Conservation (phyloP, 164 flowering plant species). For the Saururus chinensis region DNA sequence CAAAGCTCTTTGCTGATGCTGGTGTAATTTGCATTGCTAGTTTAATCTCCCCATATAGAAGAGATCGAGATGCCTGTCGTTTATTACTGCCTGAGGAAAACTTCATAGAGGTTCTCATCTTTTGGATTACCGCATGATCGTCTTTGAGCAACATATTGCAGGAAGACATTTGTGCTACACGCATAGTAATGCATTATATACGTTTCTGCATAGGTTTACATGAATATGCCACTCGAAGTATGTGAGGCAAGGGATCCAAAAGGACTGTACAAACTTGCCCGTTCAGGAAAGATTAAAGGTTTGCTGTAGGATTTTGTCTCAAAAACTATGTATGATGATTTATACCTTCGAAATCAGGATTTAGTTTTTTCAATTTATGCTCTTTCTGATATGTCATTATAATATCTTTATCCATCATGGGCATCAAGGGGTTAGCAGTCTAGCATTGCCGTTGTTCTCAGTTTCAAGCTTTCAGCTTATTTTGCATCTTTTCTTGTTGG, state of each 20-base stretch:
- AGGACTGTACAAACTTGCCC: constrained; percentile 92
- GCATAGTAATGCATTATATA: not conserved
- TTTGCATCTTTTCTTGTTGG: not conserved
- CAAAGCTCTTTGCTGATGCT: constrained; percentile 94
- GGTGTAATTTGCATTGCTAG: constrained; percentile 95
- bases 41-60: constrained; percentile 87
- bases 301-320: not conserved
- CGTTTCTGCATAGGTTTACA: constrained; percentile 44
- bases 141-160: no score
- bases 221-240: constrained; percentile 78
- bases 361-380: not conserved
- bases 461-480: not conserved
- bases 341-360: not conserved
- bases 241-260: constrained; percentile 94
- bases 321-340: not conserved
- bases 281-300: constrained; percentile 98
- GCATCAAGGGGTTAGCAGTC: no score
- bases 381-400: no score
- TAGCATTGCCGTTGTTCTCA: no score
- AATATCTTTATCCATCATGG: no score
- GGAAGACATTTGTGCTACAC: not conserved
- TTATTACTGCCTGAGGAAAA: constrained; percentile 60
- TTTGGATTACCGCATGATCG: not conserved
- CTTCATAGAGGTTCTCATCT: constrained; percentile 66
- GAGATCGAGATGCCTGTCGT: constrained; percentile 85